Evolutionary conservation across 2,329 filamentous ascomycete species (phyloP).

Genomic region (Claviceps sp.): DNA sequence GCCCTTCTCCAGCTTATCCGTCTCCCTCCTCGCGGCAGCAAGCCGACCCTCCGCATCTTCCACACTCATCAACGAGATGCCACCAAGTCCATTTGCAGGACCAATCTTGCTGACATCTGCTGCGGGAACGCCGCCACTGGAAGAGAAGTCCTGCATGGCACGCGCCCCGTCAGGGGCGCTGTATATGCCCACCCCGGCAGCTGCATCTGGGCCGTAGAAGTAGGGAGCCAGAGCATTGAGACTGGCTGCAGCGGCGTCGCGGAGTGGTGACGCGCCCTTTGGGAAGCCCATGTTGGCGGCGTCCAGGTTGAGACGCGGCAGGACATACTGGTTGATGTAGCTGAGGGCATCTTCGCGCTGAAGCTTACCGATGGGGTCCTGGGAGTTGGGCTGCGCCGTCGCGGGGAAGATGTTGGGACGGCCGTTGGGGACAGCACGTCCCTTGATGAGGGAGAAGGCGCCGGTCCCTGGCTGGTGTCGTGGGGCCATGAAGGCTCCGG

Average conservation of each 20-base stretch:
- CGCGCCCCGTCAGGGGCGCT: slow-evolving; percentile 23
- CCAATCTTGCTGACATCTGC: slow-evolving; percentile 19
- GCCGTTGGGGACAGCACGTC: slow-evolving; percentile 50
- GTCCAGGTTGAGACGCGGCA: slow-evolving; percentile 44
- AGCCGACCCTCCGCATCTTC: slow-evolving; percentile 49
- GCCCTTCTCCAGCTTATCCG: slow-evolving; percentile 48
- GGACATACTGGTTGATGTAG: slow-evolving; percentile 57
- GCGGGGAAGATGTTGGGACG: slow-evolving; percentile 48
- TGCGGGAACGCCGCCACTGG: slow-evolving; percentile 9
- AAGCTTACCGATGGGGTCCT: slow-evolving; percentile 50
- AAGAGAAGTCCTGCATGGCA: slow-evolving; percentile 21
- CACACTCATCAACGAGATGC: slow-evolving; percentile 44
- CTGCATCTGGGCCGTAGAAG: slow-evolving; percentile 36
- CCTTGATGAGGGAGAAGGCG: slow-evolving; percentile 50
- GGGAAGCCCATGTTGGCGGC: slow-evolving; percentile 30
- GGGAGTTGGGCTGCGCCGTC: slow-evolving; percentile 29
- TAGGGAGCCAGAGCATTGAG: slow-evolving; percentile 42
- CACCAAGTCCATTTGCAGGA: slow-evolving; percentile 19
- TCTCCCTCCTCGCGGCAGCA: slow-evolving; percentile 39
- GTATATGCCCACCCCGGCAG: slow-evolving; percentile 31
- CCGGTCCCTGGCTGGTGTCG: slow-evolving; percentile 39
- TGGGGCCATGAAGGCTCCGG: slow-evolving; percentile 41
- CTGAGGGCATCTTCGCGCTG: slow-evolving; percentile 52
- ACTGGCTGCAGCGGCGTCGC: slow-evolving; percentile 34
- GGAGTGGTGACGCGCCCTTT: slow-evolving; percentile 24